Evolutionary conservation across 352 stramenopile genomes (phyloP), one percentile per base, ranked within the genome.

Genomic region (Phytophthora hybrid): DNA sequence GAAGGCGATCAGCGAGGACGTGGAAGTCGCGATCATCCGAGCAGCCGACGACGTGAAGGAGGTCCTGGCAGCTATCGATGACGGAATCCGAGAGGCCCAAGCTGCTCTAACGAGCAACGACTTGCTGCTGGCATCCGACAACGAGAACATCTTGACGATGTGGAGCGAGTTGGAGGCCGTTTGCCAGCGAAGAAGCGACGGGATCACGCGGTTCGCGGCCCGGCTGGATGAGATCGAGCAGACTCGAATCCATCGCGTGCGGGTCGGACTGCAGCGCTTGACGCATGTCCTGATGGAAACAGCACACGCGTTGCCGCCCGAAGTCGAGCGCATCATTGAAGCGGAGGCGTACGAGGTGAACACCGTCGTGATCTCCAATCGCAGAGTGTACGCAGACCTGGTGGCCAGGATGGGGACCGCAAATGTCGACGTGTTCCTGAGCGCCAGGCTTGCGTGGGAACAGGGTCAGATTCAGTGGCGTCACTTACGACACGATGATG

Each of bases 321-420:
- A 93, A 77, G 83, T 93, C 18, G 87, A 93, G 63, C 81, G 89
- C 19, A 85, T 94, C 59, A 85, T 95, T 32, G 89, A 94, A 69
- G 69, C 61, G 21, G 87, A 95, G 68, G 84, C 85, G 14, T 81
- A 90, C 44, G 90, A 97, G 61, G 56, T 96, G 0, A 97, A 97
- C 63, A 77, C 79, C 0, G 90, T 97, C 11, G 79, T 97, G 32
- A 94, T 94, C 51, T 85, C 79, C 8, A 97, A 97, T 59, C 78
- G 88, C 9, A 79, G 80, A 52, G 75, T 87, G 46, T 94, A 97
- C 59, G 85, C 88, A 6, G 82, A 95, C 63, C 67, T 95, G 14
- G 76, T 93, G 29, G 87, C 84, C 3, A 84, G 80, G 32, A 81
- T 97, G 65, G 77, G 80, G 34, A 92, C 82, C 0, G 79, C 76